A percentile compares a stretch with the other conserved stretches of the same genome.
These are phyloP conservation scores for Melastoma malabathricum DNA, from an alignment of 345 rosid species.

Conservation along the genomic window DNA sequence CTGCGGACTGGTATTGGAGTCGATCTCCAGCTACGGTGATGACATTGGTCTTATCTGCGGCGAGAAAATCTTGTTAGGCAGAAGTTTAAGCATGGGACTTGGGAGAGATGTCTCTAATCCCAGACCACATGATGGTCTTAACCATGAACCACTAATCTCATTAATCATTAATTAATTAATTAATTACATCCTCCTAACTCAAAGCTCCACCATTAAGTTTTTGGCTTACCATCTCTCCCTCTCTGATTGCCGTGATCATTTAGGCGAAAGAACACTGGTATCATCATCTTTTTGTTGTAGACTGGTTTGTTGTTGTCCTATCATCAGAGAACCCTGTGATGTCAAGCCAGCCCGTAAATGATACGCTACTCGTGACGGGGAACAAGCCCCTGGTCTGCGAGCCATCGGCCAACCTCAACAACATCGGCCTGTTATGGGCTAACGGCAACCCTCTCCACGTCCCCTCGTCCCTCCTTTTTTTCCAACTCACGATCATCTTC, in stretches of 20 bases:
- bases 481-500: conserved; percentile 12
- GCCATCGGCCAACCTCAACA: neutral
- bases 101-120: too few relatives aligned
- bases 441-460: conserved; percentile 5
- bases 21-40: too few relatives aligned
- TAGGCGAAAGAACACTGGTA: too few relatives aligned
- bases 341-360: neutral
- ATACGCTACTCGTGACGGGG: neutral
- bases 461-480: conserved; percentile 10
- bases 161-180: neutral
- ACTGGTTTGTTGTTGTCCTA: neutral
- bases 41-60: too few relatives aligned
- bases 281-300: neutral
- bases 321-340: neutral
- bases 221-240: neutral
- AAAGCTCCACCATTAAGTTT: conserved; percentile 4
- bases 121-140: too few relatives aligned
- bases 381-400: conserved; percentile 9
- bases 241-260: neutral
- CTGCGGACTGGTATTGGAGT: too few relatives aligned
- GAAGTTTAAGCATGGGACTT: too few relatives aligned
- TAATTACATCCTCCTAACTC: neutral
- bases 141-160: too few relatives aligned
- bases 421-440: conserved; percentile 5
- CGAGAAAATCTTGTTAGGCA: too few relatives aligned